Base-by-base conservation (phyloP, 2,329 filamentous ascomycete species). In the Alternaria burnsii region DNA sequence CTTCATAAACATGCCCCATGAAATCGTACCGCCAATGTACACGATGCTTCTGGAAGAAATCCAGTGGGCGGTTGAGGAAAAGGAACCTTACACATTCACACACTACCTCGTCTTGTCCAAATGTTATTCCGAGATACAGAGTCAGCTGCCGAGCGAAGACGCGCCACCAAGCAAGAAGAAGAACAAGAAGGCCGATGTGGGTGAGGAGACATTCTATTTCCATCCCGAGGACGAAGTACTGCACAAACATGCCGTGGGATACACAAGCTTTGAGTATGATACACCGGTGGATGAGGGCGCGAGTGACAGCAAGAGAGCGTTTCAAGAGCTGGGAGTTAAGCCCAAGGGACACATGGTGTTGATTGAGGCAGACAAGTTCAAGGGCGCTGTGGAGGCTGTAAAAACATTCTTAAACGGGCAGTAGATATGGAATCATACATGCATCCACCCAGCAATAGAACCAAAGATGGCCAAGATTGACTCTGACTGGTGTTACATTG, bases 141-240 rank as follows among this genome's bases (percentile, higher is more conserved):
- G 93, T 1, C 88, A 87, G 62, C 83, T 98, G 16, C 91, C 94
- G 68, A 74, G 71, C 52, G 74, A 61, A 46, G 78, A 76, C 24
- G 71, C 74, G 65, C 78, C 78, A 41, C 73, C 77, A 46, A 71
- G 72, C 51, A 83, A 79, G 71, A 82, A 80, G 68, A 76, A 78
- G 63, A 79, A 85, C 76, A 44, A 76, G 65, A 61, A 62, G 28
- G 55, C 44, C 52, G 80, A 65, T n/a, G 62, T 36, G 6, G 68
- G 63, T 4, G 67, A 83, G 9, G 86, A 91, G 71, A 83, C 87
- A 34, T 97, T 93, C 80, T 96, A 94, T 80, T 99, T 98, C 83
- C 95, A 99, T 77, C 91, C 93, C 0, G 95, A 99, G 81, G 95
- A 99, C 74, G 95, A 98, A 82, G 87, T 94, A 52, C 81, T 97